A percentile compares a stretch with the other conserved stretches of the same genome.
Evolutionary conservation across 2,329 filamentous ascomycete species (phyloP).

Genomic region (Parastagonospora nodorum): DNA sequence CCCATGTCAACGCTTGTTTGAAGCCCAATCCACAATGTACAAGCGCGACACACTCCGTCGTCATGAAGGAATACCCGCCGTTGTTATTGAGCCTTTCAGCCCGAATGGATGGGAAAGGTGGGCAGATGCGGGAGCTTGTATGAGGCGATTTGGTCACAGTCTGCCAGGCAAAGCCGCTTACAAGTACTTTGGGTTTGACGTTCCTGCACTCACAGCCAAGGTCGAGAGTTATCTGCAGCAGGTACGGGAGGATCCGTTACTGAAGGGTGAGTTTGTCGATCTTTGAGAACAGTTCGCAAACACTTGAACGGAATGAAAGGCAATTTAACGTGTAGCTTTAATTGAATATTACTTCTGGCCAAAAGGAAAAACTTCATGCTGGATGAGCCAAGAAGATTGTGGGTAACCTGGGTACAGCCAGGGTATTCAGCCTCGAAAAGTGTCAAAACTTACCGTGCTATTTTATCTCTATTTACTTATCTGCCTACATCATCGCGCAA

Average conservation of each 20-base stretch:
- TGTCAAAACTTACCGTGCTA: too few relatives aligned
- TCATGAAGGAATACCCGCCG: slow-evolving; percentile 49
- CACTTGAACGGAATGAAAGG: too few relatives aligned
- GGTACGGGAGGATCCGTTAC: slow-evolving; percentile 42
- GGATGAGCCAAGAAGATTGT: too few relatives aligned
- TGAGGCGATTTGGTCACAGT: slow-evolving; percentile 62
- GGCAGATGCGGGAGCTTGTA: slow-evolving; percentile 60
- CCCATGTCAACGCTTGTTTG: slow-evolving; percentile 58
- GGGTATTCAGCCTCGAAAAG: too few relatives aligned
- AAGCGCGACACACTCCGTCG: slow-evolving; percentile 53
- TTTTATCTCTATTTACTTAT: too few relatives aligned
- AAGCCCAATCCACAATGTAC: slow-evolving; percentile 53
- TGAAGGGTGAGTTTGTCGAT: slow-evolving; percentile 40
- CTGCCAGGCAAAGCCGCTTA: slow-evolving; percentile 61
- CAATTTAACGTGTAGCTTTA: too few relatives aligned
- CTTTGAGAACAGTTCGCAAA: slow-evolving; percentile 4
- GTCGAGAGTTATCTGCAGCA: slow-evolving; percentile 45
- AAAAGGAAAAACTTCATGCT: too few relatives aligned
- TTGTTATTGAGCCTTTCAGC: slow-evolving; percentile 66
- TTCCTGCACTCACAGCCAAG: slow-evolving; percentile 50
- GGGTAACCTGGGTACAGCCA: too few relatives aligned
- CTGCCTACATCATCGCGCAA: too few relatives aligned
- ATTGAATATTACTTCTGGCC: too few relatives aligned
- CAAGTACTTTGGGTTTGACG: slow-evolving; percentile 61
- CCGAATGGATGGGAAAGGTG: slow-evolving; percentile 65